Evolutionary conservation across 2,329 filamentous ascomycete genomes (phyloP).

Genomic region (Eutypella sp.): DNA sequence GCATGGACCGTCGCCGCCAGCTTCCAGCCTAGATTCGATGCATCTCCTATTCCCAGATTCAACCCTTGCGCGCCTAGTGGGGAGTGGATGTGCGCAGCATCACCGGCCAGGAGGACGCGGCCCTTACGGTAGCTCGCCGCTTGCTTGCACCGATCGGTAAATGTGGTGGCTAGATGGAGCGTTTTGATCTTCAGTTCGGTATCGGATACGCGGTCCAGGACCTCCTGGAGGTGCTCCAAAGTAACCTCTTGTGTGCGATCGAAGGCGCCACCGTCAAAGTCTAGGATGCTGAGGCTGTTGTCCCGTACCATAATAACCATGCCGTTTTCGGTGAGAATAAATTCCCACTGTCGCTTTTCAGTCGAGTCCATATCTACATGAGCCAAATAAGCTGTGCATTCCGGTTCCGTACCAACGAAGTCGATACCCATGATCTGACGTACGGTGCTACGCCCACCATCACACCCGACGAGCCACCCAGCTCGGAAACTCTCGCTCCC

Average conservation of each 20-base stretch:
- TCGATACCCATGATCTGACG: slow-evolving; percentile 32
- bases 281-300: slow-evolving; percentile 9
- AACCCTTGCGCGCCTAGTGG: slow-evolving; percentile 51
- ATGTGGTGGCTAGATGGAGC: slow-evolving; percentile 21
- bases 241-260: slow-evolving; percentile 15
- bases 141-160: slow-evolving; percentile 18
- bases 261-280: slow-evolving; percentile 14
- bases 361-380: slow-evolving; percentile 28
- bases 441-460: slow-evolving; percentile 36
- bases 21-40: slow-evolving; percentile 52
- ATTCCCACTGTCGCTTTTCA: slow-evolving; percentile 22
- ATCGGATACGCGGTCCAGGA: slow-evolving; percentile 13
- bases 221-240: slow-evolving; percentile 13
- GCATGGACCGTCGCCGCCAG: slow-evolving; percentile 29
- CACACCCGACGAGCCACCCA: slow-evolving; percentile 37
- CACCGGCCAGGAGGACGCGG: slow-evolving; percentile 47
- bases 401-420: slow-evolving; percentile 31
- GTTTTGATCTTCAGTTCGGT: slow-evolving; percentile 16
- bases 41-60: slow-evolving; percentile 52
- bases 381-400: slow-evolving; percentile 30
- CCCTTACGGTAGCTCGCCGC: slow-evolving; percentile 31
- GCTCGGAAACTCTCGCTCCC: slow-evolving; percentile 15
- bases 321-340: slow-evolving; percentile 19
- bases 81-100: slow-evolving; percentile 51
- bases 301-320: slow-evolving; percentile 19